Base-by-base conservation (phyloP, 108 stramenopile species). In the Nitzschia putrida region DNA sequence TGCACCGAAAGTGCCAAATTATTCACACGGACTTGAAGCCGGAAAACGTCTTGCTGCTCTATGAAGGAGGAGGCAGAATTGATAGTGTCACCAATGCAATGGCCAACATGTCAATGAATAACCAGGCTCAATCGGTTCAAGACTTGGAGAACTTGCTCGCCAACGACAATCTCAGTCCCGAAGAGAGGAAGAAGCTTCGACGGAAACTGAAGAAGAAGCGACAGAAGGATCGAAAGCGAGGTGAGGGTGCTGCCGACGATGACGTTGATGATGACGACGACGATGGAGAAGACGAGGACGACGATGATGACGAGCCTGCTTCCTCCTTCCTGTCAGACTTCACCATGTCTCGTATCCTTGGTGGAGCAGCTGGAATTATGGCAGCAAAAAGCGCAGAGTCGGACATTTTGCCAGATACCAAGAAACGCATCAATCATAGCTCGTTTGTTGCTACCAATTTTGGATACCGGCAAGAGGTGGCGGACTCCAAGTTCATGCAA, bases 21-120 rank as follows among this genome's bases (percentile, higher is more conserved):
- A 99, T 99, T 69, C 98, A 99, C 81, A 99, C 98, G 9, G 98
- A 99, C 77, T 68, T 99, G 9, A 99, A 99, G 78, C 98, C 97
- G 8, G 97, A 99, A 70, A 99, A 99, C 70, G 87, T 97, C n/a
- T 79, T 99, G 42, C 66, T 91, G n/a, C 81, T 81, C 63, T 91
- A 82, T 69, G 79, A 81, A 43, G 78, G 82, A 58, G 68, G 73
- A 22, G 63, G 69, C 61, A 1, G 29, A 34, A 65, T 25, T 8
- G 72, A 80, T 23, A 72, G 56, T 2, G 57, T 76, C 29, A 26
- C 61, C 14, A 68, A 49, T 16, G 78, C 68, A 23, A 66, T 75
- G 61, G 77, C 69, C 20, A 57, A 41, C 12, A 18, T 76, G 25
- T 14, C 70, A 8, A n/a, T 76, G 37, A 34, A 67, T 11, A 69